Base-by-base conservation (phyloP, 2,329 filamentous ascomycete genomes). In the Fusarium sp. region DNA sequence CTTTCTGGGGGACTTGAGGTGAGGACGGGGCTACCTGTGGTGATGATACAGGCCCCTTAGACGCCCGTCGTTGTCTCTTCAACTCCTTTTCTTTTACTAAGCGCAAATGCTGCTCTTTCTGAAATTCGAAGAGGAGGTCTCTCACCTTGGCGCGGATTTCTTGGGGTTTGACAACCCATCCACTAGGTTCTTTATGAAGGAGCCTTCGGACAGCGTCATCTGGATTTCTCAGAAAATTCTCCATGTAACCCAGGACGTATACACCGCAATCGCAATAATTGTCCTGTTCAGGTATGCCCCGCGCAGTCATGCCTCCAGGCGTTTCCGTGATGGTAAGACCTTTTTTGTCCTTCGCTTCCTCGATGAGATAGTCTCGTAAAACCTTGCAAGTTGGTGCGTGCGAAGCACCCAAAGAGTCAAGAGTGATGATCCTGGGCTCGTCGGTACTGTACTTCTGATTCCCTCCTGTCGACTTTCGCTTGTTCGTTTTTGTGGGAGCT, bases 241-340 rank as follows among this genome's bases (percentile, higher is more conserved):
- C 88, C 55, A 97, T 84, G 75, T 98, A 99, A 4, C 90, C 91
- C 6, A 98, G 82, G 5, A 98, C 82, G 73, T 92, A 99, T 0
- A 98, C 82, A 11, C 96, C 96, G 75, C 96, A 99, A 77, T 99
- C 96, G 65, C 88, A 94, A 72, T 86, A 92, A 76, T 99, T 98
- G 50, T 88, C 81, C 78, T 99, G 96, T 65, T 87, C 81, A 0
- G 96, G 95, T 16, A 98, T 90, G 10, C 86, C 84, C 63, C 88
- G 91, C 7, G 92, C 93, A 41, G 89, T 93, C 83, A 92, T 89
- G 6, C 84, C 84, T 30, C 82, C 74, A 5, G 78, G 75, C 41
- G 70, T 34, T 16, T 79, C 76, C 28, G 79, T 70, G 45, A 87
- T 75, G 39, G 82, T 74, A 62, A 83, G 72, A 31, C 79, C 73